Conservation (phyloP, 192 early-diverging fungal species). For the Gamsiella multidivaricata region DNA sequence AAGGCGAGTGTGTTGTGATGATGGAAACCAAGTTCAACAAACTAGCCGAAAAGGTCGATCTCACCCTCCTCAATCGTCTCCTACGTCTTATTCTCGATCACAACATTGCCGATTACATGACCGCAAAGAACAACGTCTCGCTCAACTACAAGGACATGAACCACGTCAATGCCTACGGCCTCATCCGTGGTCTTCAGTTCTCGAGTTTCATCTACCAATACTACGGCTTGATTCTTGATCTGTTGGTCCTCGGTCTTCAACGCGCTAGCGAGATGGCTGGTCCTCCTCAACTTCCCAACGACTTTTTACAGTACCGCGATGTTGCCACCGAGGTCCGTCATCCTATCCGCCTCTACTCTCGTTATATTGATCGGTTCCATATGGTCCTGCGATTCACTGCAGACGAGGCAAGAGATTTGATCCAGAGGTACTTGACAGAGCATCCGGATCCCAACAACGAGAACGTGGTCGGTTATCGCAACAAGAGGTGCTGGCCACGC, state of each 20-base stretch:
- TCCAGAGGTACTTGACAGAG: slow-evolving; percentile 97
- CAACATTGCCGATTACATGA: slow-evolving; percentile 99
- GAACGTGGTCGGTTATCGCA: slow-evolving; percentile 98
- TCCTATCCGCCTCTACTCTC: slow-evolving; percentile 95
- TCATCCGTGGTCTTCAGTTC: slow-evolving; percentile 98
- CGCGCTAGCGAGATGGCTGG: slow-evolving; percentile 98
- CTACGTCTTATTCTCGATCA: slow-evolving; percentile 97
- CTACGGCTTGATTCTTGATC: slow-evolving; percentile 96
- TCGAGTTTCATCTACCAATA: slow-evolving; percentile 98
- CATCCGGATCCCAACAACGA: slow-evolving; percentile 99
- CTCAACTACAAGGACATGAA: slow-evolving; percentile 99
- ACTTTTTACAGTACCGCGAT: slow-evolving; percentile 97
- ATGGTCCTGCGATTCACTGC: slow-evolving; percentile 94
- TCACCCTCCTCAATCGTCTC: slow-evolving; percentile 93
- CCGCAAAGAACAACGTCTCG: slow-evolving; percentile 98
- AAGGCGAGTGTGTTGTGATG: slow-evolving; percentile 96
- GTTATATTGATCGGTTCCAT: slow-evolving; percentile 94
- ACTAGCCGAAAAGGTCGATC: slow-evolving; percentile 97
- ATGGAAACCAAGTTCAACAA: slow-evolving; percentile 93
- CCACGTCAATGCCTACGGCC: slow-evolving; percentile 96
- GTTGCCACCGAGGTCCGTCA: slow-evolving; percentile 92
- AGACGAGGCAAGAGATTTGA: slow-evolving; percentile 93
- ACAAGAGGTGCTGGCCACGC: slow-evolving; percentile 96
- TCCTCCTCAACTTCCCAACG: slow-evolving; percentile 90
- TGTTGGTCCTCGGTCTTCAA: slow-evolving; percentile 93